Evolutionary conservation across 257 asterid species (phyloP).

Genomic region (Scutellaria galericulata): DNA sequence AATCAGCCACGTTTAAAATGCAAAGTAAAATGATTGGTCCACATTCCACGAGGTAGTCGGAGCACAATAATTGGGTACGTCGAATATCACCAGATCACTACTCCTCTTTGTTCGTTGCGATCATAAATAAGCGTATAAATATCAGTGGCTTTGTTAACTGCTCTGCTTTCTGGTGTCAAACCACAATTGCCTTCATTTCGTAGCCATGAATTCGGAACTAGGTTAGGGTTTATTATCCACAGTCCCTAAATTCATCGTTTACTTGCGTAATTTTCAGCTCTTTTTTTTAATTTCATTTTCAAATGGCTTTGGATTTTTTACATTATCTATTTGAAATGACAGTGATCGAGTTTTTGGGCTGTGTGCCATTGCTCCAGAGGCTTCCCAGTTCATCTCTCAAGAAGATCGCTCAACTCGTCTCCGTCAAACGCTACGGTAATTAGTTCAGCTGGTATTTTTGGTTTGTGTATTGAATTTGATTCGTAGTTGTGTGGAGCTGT

Average conservation of each 20-base stretch:
- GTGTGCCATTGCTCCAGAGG: conserved; percentile 89
- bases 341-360: conserved; percentile 90
- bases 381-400: conserved; percentile 77
- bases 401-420: conserved; percentile 72
- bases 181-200: background rate
- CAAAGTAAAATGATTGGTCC: background rate
- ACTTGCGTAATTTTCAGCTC: background rate
- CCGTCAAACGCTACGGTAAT: conserved; percentile 66
- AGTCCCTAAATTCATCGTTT: background rate
- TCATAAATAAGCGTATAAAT: background rate
- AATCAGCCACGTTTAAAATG: background rate
- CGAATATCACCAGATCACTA: background rate
- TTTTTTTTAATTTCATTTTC: background rate
- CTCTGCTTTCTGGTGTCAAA: background rate
- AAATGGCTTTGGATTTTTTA: background rate
- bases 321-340: conserved; percentile 24
- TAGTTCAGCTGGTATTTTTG: background rate
- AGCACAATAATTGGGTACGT: background rate
- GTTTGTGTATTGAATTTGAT: background rate
- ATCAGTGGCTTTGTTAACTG: background rate
- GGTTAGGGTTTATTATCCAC: conserved; percentile 21
- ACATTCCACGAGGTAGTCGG: background rate
- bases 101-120: background rate
- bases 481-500: background rate
- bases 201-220: conserved; percentile 39